Base-by-base conservation (phyloP, 179 eudicot species). In the Beta lomatogona region DNA sequence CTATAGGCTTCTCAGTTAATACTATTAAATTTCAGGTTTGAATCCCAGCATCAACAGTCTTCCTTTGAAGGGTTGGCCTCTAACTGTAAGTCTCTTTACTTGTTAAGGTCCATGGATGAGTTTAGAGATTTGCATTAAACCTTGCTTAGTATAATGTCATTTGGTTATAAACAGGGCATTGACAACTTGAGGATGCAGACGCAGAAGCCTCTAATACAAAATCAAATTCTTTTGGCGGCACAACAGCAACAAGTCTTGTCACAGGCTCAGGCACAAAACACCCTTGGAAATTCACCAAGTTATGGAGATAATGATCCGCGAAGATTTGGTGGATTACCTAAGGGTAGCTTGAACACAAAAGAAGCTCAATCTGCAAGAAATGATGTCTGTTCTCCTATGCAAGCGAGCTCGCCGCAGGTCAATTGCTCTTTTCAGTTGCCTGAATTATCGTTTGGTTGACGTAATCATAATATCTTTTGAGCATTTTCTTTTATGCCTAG, bases 21-120 rank as follows among this genome's bases (percentile, higher is more conserved):
- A 36, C n/a, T 79, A 25, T 78, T 22, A 67, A 61, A 57, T 53
- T 54, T 61, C 86, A 93, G 98, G 93, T 61, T 80, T 91, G 77
- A 91, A 86, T 84, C 91, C 84, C 70, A 88, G 94, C 55, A 91
- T 89, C 66, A 88, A 87, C 72, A 80, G 92, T 85, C 94, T 93
- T 81, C 98, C 96, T 5, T 81, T 93, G 84, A 93, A 92, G 92
- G 98, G 98, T 70, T 93, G 98, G 98, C 98, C 98, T 82, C 80
- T 95, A 67, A 93, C 98, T n/a, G 98, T 93, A 86, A 92, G 97
- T 89, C 60, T 25, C 46, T 53, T 6, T 64, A 61, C 68, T 67
- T 73, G 41, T n/a, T n/a, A 44, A 18, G 64, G 19, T 79, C 60
- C 70, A 80, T 72, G 45, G 76, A 28, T 53, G 65, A 71, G 22